Base-by-base conservation (phyloP, 257 asterid species). In the Solanum chiquidenum region DNA sequence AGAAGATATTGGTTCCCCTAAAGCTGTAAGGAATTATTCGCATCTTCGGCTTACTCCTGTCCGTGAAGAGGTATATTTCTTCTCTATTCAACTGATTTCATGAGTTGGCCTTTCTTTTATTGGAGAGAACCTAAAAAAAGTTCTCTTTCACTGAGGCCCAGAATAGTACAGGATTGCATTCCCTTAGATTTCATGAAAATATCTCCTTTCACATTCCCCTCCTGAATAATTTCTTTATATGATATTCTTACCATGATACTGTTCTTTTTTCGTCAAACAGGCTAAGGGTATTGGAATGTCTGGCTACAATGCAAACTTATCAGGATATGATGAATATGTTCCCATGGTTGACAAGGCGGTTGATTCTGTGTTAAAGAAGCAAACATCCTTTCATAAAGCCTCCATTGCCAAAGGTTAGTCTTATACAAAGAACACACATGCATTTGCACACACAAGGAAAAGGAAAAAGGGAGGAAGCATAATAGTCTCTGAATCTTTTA, bases 291-390 rank as follows among this genome's bases (percentile, higher is more conserved):
- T 83, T 86, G 97, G 98, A 91, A 75, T 92, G 60, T 71, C 91
- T 21, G 87, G 93, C 86, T 89, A 90, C 87, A 88, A 88, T 83
- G 89, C 92, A 72, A 92, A 87, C 86, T 91, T 92, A 60, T 90
- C 93, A 34, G 95, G 95, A 90, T 94, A 94, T 73, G 96, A 93
- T 88, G 98, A 94, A 90, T 93, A 92, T 92, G 95, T 94, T 80
- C 98, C 98, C 74, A 94, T 94, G 94, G 98, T 94, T 66, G 98
- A 94, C 93, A 94, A 94, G 92, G 96, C 95, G 62, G 96, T 94
- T 89, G 96, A 93, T 91, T 92, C 98, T 88, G 95, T 89, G 76
- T 91, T 91, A 89, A 93, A 93, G 91, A 94, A 91, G 88, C 95
- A 86, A 86, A 88, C 90, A 75, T 49, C 89, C 76, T 89, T 93